Evolutionary conservation across 208 protist species (phyloP).

Genomic region (Eutreptiella sp.): DNA sequence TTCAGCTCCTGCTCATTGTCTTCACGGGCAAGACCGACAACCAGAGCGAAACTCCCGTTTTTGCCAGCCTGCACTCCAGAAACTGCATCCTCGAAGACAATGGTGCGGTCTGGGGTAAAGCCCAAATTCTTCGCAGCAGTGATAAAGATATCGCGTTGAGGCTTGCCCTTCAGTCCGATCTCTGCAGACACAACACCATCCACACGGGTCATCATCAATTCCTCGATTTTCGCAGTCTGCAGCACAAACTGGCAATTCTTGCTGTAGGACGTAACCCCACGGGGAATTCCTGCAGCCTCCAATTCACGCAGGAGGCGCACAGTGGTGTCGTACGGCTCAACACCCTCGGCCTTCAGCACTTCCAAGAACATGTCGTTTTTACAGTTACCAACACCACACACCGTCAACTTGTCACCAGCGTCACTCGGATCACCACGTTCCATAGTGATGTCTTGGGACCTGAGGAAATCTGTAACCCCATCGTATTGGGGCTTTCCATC

Average conservation of each 20-base stretch:
- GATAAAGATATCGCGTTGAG: constrained; percentile 22
- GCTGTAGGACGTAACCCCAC: constrained; percentile 17
- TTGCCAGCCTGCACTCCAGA: constrained; percentile 17
- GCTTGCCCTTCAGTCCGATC: constrained; percentile 23
- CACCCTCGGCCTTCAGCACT: constrained; percentile 12
- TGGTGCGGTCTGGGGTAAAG: background rate
- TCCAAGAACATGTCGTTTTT: constrained; percentile 20
- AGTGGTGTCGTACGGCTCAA: constrained; percentile 18
- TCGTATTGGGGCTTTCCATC: constrained; percentile 27
- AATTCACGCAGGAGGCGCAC: constrained; percentile 1
- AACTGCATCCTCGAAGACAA: constrained; percentile 24
- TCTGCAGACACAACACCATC: constrained; percentile 26
- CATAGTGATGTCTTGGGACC: background rate
- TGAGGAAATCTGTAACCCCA: constrained; percentile 10
- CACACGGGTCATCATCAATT: constrained; percentile 13
- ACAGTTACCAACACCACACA: constrained; percentile 13
- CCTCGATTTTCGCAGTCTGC: constrained; percentile 1
- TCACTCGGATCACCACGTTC: constrained; percentile 1
- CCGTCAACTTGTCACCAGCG: constrained; percentile 7
- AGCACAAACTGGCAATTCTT: constrained; percentile 21
- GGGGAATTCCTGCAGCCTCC: background rate
- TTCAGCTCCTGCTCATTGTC: constrained; percentile 4
- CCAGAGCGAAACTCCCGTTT: constrained; percentile 16
- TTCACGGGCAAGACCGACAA: constrained; percentile 21
- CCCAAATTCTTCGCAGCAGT: constrained; percentile 9